Conservation (phyloP, 2,329 filamentous ascomycete genomes). For the Epichloe amarillans region DNA sequence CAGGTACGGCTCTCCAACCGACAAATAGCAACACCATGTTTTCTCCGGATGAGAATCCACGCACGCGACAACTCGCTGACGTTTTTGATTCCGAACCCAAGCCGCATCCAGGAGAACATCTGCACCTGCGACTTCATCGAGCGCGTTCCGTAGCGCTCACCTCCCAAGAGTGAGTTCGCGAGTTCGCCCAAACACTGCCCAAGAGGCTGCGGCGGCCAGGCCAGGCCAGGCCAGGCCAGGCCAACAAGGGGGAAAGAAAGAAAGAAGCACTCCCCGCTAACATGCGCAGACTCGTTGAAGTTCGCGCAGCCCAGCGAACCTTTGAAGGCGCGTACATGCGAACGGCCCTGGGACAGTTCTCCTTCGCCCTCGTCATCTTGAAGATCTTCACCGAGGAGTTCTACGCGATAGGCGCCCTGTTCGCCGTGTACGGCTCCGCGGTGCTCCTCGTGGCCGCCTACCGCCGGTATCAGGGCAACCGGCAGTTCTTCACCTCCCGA, state of each 20-base stretch:
- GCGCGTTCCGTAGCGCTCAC: constrained; percentile 75
- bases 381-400: constrained; percentile 97
- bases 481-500: constrained; percentile 66
- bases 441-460: constrained; percentile 75
- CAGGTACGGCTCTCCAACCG: constrained; percentile 3
- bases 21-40: too few species aligned
- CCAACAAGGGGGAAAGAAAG: too few species aligned
- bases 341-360: constrained; percentile 88
- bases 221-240: too few species aligned
- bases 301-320: constrained; percentile 86
- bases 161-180: constrained; percentile 44
- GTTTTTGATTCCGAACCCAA: constrained; percentile 13
- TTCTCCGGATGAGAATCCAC: not conserved
- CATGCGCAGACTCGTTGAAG: constrained; percentile 59
- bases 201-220: too few species aligned
- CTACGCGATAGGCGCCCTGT: constrained; percentile 91
- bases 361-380: constrained; percentile 75
- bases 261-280: not conserved
- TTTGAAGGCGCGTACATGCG: constrained; percentile 96
- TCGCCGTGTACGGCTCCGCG: constrained; percentile 79
- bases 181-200: too few species aligned
- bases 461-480: constrained; percentile 79
- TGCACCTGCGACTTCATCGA: constrained; percentile 70
- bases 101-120: constrained; percentile 57
- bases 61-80: too few species aligned